Evolutionary conservation across 2,329 filamentous ascomycete species (phyloP).

Genomic region (Aspergillus niger): DNA sequence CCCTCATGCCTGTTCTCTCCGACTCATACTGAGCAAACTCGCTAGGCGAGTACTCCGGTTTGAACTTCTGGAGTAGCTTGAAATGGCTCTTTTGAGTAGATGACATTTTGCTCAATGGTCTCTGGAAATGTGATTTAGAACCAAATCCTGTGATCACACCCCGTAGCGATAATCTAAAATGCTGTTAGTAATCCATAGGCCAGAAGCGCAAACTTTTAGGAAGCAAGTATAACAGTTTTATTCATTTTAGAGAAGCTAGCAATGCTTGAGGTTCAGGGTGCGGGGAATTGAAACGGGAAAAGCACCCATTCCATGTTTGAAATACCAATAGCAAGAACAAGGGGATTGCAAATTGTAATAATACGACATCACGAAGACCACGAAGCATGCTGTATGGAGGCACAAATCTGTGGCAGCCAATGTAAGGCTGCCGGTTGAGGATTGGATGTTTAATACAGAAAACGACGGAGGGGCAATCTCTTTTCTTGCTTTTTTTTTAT

Average conservation of each 20-base stretch:
- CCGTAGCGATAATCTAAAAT: constrained; percentile 25
- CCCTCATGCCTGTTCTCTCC: constrained; percentile 88
- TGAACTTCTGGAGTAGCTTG: constrained; percentile 80
- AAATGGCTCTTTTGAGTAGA: constrained; percentile 62
- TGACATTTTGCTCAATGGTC: constrained; percentile 54
- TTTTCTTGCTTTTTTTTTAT: constrained; percentile 11
- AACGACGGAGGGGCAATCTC: neutral
- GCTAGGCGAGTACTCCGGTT: constrained; percentile 85
- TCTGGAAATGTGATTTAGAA: constrained; percentile 9
- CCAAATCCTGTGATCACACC: constrained; percentile 22
- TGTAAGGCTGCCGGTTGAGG: neutral
- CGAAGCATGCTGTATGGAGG: neutral
- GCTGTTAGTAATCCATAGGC: constrained; percentile 20
- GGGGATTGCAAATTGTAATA: neutral
- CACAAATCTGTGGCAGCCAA: neutral
- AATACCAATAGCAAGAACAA: constrained; percentile 2
- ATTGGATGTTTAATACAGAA: neutral
- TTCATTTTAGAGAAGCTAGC: constrained; percentile 8
- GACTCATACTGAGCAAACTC: constrained; percentile 95
- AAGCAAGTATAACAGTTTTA: neutral
- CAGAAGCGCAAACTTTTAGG: neutral
- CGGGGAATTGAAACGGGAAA: constrained; percentile 6
- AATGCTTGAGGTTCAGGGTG: constrained; percentile 1
- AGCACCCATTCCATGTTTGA: constrained; percentile 18
- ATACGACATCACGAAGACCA: neutral